Evolutionary conservation across 176 grass and related monocot species (phyloP).

Genomic region (Thalia dealbata): DNA sequence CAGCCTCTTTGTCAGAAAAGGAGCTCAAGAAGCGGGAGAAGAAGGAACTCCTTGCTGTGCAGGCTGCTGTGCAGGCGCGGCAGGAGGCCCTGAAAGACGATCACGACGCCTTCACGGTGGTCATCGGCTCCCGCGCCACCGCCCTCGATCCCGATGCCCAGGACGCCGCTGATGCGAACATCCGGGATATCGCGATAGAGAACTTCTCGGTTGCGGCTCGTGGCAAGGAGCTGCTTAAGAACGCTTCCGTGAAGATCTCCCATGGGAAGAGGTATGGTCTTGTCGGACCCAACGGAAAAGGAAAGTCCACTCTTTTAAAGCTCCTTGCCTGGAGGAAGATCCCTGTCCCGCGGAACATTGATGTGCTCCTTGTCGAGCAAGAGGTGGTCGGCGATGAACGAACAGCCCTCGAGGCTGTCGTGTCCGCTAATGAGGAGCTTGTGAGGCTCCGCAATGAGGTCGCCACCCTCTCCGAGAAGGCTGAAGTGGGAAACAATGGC

Average conservation of each 20-base stretch:
- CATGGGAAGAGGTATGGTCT: slow-evolving; percentile 74
- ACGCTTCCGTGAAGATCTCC: slow-evolving; percentile 72
- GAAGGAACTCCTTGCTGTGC: slow-evolving; percentile 46
- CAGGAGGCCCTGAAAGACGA: slow-evolving; percentile 77
- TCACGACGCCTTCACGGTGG: slow-evolving; percentile 82
- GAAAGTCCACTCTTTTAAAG: slow-evolving; percentile 84
- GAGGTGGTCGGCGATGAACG: slow-evolving; percentile 71
- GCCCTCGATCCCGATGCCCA: slow-evolving; percentile 23
- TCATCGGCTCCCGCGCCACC: slow-evolving; percentile 49
- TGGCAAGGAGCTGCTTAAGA: slow-evolving; percentile 86
- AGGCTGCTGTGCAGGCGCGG: slow-evolving; percentile 40
- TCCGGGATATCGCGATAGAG: slow-evolving; percentile 63
- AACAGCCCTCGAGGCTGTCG: slow-evolving; percentile 57
- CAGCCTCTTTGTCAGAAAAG: slow-evolving; percentile 40
- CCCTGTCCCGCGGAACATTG: slow-evolving; percentile 73
- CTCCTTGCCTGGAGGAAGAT: slow-evolving; percentile 80
- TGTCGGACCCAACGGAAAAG: slow-evolving; percentile 89
- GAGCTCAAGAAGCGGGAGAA: slow-evolving; percentile 84
- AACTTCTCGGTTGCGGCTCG: slow-evolving; percentile 81
- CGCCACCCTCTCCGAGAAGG: slow-evolving; percentile 19
- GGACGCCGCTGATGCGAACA: slow-evolving; percentile 44
- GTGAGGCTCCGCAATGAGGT: slow-evolving; percentile 62
- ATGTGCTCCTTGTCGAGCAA: slow-evolving; percentile 89
- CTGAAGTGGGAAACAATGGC: slow-evolving; percentile 34
- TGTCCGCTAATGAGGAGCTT: slow-evolving; percentile 80